Percentiles rank a stretch among this genome's conserved stretches.
These are phyloP conservation scores for Blastobotrys persicus DNA, from an alignment of 1,139 yeast species.

Conservation along the genomic window DNA sequence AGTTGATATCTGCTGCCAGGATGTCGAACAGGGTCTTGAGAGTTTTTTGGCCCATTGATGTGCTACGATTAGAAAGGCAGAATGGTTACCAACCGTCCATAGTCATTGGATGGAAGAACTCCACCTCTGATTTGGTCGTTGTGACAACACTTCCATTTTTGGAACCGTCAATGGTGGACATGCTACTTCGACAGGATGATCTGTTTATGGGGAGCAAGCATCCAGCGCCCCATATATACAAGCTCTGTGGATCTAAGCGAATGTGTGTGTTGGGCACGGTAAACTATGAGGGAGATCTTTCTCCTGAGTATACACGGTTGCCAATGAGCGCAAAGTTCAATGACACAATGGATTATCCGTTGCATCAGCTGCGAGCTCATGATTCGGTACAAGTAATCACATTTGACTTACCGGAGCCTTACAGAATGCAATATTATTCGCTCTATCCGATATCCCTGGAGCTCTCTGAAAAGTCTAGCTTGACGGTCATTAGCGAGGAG, in stretches of 20 bases:
- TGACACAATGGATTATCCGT: constrained; percentile 11
- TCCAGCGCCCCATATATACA: constrained; percentile 30
- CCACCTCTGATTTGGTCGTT: constrained; percentile 34
- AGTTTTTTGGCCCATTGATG: constrained; percentile 40
- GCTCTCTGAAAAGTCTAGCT: constrained; percentile 42
- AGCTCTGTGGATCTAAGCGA: constrained; percentile 30
- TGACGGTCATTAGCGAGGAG: constrained; percentile 31
- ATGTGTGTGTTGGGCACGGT: constrained; percentile 33
- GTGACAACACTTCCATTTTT: constrained; percentile 36
- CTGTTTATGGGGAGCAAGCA: constrained; percentile 28
- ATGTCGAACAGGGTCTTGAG: constrained; percentile 23
- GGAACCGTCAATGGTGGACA: constrained; percentile 30
- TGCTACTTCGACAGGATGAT: constrained; percentile 30
- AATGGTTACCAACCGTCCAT: constrained; percentile 29
- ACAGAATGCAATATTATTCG: constrained; percentile 76
- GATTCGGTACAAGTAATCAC: constrained; percentile 46
- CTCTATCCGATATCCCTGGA: constrained; percentile 69
- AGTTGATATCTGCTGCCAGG: not conserved
- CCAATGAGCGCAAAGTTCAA: constrained; percentile 12
- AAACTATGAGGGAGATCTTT: constrained; percentile 17
- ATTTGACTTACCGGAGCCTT: constrained; percentile 73
- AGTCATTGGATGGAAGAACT: constrained; percentile 38
- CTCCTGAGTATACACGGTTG: constrained; percentile 1
- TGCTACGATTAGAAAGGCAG: constrained; percentile 25
- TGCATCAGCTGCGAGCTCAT: constrained; percentile 8